Percentiles rank a stretch among this genome's conserved stretches.
Evolutionary conservation across 345 rosid genomes (phyloP).

Genomic region (Euphorbia peplus): DNA sequence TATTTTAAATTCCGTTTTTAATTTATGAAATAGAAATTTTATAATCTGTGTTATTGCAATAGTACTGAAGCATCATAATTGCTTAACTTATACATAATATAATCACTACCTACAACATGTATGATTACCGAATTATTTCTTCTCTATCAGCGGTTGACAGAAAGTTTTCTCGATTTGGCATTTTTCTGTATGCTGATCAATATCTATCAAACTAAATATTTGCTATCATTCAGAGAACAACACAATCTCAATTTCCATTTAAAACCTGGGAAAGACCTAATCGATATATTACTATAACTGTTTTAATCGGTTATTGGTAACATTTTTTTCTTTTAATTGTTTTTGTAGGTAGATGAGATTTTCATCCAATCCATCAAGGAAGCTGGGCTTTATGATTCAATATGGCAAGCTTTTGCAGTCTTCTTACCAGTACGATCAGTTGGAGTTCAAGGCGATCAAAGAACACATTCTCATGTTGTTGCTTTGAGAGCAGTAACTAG

Average conservation of each 20-base stretch:
- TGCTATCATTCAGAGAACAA: neutral
- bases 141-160: neutral
- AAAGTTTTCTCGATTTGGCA: too few species aligned
- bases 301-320: neutral
- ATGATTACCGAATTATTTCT: neutral
- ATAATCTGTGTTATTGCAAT: neutral
- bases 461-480: conserved; percentile 98
- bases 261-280: neutral
- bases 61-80: neutral
- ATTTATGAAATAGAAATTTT: too few species aligned
- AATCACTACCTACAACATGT: neutral
- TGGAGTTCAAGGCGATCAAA: conserved; percentile 99
- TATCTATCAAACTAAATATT: neutral
- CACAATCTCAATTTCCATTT: neutral
- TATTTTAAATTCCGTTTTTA: neutral
- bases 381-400: conserved; percentile 85
- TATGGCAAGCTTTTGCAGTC: conserved; percentile 99
- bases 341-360: conserved; percentile 82
- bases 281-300: neutral
- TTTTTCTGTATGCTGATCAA: neutral
- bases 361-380: conserved; percentile 96
- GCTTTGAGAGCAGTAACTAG: conserved; percentile 99
- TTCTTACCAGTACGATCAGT: conserved; percentile 92
- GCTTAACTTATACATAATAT: neutral
- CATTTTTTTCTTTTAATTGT: conserved; percentile 9